phyloP scores from a whole-genome alignment of 2,329 filamentous ascomycete genomes.

The Colletotrichum sp. region DNA sequence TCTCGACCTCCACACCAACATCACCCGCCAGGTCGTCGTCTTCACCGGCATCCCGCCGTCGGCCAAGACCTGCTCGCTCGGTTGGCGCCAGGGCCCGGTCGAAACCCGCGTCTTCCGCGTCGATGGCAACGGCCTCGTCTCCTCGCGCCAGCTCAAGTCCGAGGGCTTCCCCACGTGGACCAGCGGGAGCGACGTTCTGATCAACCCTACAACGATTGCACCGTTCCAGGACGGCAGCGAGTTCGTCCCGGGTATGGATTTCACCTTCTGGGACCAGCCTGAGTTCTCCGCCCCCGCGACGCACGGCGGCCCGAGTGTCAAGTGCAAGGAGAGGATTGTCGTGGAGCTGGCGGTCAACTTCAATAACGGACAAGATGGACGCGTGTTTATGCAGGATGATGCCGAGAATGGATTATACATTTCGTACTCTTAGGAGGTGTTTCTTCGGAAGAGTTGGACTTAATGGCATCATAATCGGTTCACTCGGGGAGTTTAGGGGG shows the following conservation, averaged over 20 bases:
- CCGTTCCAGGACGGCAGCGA: neutral
- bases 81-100: constrained; percentile 37
- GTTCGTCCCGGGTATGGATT: neutral
- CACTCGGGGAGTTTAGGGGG: neutral
- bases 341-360: constrained; percentile 11
- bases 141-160: constrained; percentile 3
- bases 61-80: constrained; percentile 30
- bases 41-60: constrained; percentile 33
- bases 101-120: constrained; percentile 41
- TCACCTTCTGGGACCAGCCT: constrained; percentile 6
- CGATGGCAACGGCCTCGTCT: constrained; percentile 27
- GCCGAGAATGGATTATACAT: constrained; percentile 8
- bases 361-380: neutral
- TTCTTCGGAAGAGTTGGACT: neutral
- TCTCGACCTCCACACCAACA: constrained; percentile 25
- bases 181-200: neutral
- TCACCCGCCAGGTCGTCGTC: constrained; percentile 31
- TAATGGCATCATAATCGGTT: neutral
- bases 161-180: constrained; percentile 5
- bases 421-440: neutral
- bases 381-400: constrained; percentile 2
- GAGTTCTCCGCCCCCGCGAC: neutral
- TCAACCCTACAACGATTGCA: constrained; percentile 7
- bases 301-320: neutral
- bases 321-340: neutral